Evolutionary conservation across 805 yeast species (phyloP).

Genomic region (Blastobotrys peoriensis): DNA sequence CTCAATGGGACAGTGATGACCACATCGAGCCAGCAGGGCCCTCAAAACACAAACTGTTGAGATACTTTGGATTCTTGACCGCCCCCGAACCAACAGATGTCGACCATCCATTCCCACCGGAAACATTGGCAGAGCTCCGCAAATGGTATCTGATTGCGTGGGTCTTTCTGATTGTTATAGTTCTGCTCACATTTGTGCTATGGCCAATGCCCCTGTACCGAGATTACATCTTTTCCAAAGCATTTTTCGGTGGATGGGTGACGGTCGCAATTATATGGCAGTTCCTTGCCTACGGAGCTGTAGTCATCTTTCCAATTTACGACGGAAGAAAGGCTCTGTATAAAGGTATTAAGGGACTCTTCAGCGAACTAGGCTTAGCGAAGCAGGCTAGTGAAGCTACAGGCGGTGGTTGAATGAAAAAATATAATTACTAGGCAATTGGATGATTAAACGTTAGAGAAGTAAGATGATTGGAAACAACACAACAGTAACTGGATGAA

Average conservation of each 20-base stretch:
- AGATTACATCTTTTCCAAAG: constrained; percentile 58
- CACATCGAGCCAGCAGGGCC: neutral
- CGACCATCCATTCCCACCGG: constrained; percentile 12
- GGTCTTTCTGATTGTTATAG: constrained; percentile 20
- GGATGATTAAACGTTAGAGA: too few relatives aligned
- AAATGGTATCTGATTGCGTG: constrained; percentile 11
- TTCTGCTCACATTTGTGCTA: constrained; percentile 52
- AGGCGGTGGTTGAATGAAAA: neutral
- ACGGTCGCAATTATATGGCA: constrained; percentile 67
- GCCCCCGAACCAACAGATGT: constrained; percentile 2
- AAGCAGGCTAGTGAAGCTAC: neutral
- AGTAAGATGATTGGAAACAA: too few relatives aligned
- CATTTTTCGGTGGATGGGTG: constrained; percentile 77
- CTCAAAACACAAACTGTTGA: constrained; percentile 1
- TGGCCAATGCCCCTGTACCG: constrained; percentile 87
- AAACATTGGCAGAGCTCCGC: constrained; percentile 8
- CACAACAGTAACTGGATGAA: too few relatives aligned
- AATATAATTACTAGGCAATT: too few relatives aligned
- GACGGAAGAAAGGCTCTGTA: constrained; percentile 34
- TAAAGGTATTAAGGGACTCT: neutral
- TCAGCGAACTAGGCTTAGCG: neutral
- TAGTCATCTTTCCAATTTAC: constrained; percentile 43
- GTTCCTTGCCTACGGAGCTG: constrained; percentile 34
- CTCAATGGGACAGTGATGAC: neutral
- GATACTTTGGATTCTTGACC: constrained; percentile 6